A percentile compares a stretch with the other conserved stretches of the same genome.
Conservation (phyloP, 2,329 filamentous ascomycete species). For the Didymosphaeria variabile region DNA sequence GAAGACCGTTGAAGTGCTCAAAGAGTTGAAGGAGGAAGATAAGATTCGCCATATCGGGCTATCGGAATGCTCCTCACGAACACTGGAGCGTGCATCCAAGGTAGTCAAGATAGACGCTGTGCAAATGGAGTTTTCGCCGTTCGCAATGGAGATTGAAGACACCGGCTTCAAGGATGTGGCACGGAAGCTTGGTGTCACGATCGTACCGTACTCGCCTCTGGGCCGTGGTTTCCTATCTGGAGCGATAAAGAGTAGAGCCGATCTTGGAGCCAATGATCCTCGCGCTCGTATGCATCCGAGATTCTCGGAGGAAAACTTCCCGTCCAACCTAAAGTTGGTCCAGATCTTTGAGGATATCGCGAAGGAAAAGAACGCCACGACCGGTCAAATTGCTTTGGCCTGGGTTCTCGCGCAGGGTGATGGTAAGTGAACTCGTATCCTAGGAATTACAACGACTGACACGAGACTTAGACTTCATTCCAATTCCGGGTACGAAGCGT, state of each 20-base stretch:
- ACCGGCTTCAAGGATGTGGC: constrained; percentile 39
- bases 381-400: constrained; percentile 62
- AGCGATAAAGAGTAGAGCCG: constrained; percentile 45
- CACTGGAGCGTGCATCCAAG: constrained; percentile 55
- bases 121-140: constrained; percentile 59
- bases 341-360: constrained; percentile 29
- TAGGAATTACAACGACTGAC: not conserved
- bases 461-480: constrained; percentile 52
- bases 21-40: constrained; percentile 39
- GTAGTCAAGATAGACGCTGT: constrained; percentile 55
- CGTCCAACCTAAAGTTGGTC: constrained; percentile 34
- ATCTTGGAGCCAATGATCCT: constrained; percentile 49
- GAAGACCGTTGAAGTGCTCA: constrained; percentile 58
- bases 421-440: not conserved
- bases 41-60: constrained; percentile 57
- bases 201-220: constrained; percentile 44
- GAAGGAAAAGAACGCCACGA: constrained; percentile 59
- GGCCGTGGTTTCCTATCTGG: constrained; percentile 32
- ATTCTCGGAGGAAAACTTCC: constrained; percentile 47
- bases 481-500: constrained; percentile 59
- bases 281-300: constrained; percentile 43
- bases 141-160: constrained; percentile 54
- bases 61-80: constrained; percentile 51
- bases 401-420: constrained; percentile 42
- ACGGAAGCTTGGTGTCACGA: constrained; percentile 47